Base-by-base conservation (phyloP, 306 rosid species). In the Fragaria vesca region DNA sequence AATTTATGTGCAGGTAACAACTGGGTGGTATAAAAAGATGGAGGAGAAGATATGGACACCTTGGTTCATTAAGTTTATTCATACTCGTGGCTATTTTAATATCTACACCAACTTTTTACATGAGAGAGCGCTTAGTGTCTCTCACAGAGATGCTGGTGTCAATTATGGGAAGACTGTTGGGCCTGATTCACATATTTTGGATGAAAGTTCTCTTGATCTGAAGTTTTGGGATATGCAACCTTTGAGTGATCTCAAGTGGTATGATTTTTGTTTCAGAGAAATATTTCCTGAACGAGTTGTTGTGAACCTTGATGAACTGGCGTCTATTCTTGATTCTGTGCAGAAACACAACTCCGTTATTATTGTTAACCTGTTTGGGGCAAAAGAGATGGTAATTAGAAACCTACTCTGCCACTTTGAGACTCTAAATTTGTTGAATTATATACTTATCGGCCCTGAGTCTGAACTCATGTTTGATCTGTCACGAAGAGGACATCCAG, bases 41-140 rank as follows among this genome's bases (percentile, higher is more conserved):
- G 98, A 97, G 76, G 98, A 94, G 84, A 94, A 87, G 74, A 94
- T 92, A 80, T 94, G 98, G 97, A 94, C 98, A 60, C 98, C 98
- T 77, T 94, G 98, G 98, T 94, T 94, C 82, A 92, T 94, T 63
- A 89, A 92, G 81, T 94, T 94, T 78, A 87, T 94, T 78, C 97
- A 94, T 78, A 87, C 93, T 57, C 95, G 61, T 52, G 91, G 95
- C 69, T 94, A 92, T 82, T 94, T 84, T 20, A 94, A 94, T 83
- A 87, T 94, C 70, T 94, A 94, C 80, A 84, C 97, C 62, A 87
- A 89, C 66, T 88, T 92, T 83, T 84, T 88, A 81, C 86, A 73
- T 15, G 97, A 92, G 83, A 90, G 97, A 82, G 97, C 97, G 0
- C 84, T 94, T 73, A 92, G 97, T 77, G 90, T 90, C 70, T 94